Percentiles rank a stretch among this genome's conserved stretches.
Evolutionary conservation across 148 eudicot genomes (phyloP).

Genomic region (Polygonum maritimum): DNA sequence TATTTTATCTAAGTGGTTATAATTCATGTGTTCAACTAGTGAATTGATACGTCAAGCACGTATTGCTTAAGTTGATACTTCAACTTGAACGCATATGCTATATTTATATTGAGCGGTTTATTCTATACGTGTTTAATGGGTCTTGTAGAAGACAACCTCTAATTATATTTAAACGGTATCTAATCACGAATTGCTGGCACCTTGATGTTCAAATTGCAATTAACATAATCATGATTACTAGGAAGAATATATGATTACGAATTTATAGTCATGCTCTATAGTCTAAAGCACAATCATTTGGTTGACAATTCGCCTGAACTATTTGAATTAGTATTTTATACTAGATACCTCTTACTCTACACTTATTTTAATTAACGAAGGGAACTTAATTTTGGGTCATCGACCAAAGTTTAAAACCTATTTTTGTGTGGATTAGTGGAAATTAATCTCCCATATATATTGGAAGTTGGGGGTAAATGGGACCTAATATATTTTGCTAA

Average conservation of each 20-base stretch:
- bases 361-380: too few relatives aligned
- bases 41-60: too few relatives aligned
- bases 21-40: too few relatives aligned
- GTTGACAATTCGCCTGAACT: not conserved
- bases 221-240: not conserved
- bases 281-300: not conserved
- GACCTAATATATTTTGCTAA: too few relatives aligned
- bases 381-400: too few relatives aligned
- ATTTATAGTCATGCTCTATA: not conserved
- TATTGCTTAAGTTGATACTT: too few relatives aligned
- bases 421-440: too few relatives aligned
- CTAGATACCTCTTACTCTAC: too few relatives aligned
- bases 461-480: too few relatives aligned
- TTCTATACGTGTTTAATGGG: not conserved
- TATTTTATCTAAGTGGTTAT: too few relatives aligned
- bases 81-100: not conserved
- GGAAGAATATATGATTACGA: not conserved
- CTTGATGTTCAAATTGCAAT: not conserved
- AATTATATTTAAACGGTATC: not conserved
- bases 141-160: not conserved
- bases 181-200: conserved; percentile 1
- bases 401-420: too few relatives aligned
- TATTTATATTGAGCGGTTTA: not conserved
- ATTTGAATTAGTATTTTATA: not conserved
- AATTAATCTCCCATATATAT: too few relatives aligned